Base-by-base conservation (phyloP, 2,329 filamentous ascomycete species). In the Capronia coronata region DNA sequence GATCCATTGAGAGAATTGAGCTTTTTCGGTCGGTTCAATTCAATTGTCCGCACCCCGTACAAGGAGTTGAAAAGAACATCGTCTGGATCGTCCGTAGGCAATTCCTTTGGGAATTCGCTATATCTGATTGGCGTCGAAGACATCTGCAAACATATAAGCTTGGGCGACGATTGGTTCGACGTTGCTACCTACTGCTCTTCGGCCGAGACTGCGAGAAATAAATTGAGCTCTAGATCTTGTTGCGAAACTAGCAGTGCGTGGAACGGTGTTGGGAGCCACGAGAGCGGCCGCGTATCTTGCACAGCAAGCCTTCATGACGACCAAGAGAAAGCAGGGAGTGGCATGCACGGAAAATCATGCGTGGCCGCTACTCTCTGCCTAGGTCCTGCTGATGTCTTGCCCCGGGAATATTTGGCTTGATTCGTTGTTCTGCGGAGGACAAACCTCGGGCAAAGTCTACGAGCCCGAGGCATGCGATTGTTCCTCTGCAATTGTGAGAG, bases 1-100 rank as follows among this genome's bases (percentile, higher is more conserved):
- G 90, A 96, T 45, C 77, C 86, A 68, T 94, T 90, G 59, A 98
- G 80, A 21, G 91, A 86, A 71, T 98, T 97, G 67, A 89, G 78
- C 73, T 96, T 95, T 65, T 79, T 77, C 4, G 91, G 93, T 51
- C 93, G 83, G 74, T 98, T 98, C 60, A 98, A 85, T 72, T 95
- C 86, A 64, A 98, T 83, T 60, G 85, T 89, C 56, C 93, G 87
- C 43, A 97, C 79, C 57, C 93, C 93, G 69, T 93, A 95, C 62
- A 85, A 77, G 65, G 82, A 88, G 69, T 82, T 82, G 77, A 98
- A 98, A 53, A 95, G 75, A 59, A 98, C 93, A 79, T 98, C 93
- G 66, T 94, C 83, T 55, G 83, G 75, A 46, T 89, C 83, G 68
- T 96, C 88, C 51, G 72, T 78, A 19, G 77, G 75, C 46, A 78